Evolutionary conservation across 1,284 basidiomycete species (phyloP).

Genomic region (Austroboletus niveus): DNA sequence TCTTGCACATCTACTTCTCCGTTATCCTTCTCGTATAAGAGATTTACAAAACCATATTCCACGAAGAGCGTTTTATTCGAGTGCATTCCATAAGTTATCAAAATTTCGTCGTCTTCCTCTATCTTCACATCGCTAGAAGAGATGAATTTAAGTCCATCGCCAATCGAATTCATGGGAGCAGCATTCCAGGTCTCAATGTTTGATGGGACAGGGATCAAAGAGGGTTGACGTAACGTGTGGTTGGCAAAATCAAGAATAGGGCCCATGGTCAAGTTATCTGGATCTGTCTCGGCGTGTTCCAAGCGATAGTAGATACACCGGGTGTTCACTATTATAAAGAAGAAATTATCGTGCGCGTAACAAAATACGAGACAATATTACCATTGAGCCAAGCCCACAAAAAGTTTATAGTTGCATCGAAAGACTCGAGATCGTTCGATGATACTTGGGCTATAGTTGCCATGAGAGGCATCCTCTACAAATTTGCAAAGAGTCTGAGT

Average conservation of each 20-base stretch:
- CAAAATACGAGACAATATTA: slow-evolving; percentile 29
- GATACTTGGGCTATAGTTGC: neutral
- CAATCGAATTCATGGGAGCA: slow-evolving; percentile 36
- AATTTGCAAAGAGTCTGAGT: neutral
- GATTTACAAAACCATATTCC: slow-evolving; percentile 81
- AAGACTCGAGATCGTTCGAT: slow-evolving; percentile 14
- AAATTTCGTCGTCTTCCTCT: slow-evolving; percentile 58
- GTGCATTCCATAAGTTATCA: slow-evolving; percentile 75
- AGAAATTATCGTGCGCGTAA: slow-evolving; percentile 10
- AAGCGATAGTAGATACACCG: slow-evolving; percentile 79
- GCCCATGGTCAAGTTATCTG: slow-evolving; percentile 79
- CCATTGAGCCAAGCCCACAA: slow-evolving; percentile 90
- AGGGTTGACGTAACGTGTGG: slow-evolving; percentile 47
- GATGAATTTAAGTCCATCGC: slow-evolving; percentile 52
- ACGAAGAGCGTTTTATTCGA: slow-evolving; percentile 71
- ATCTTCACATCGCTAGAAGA: slow-evolving; percentile 46
- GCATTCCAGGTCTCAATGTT: slow-evolving; percentile 38
- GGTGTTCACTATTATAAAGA: slow-evolving; percentile 70
- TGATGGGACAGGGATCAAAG: slow-evolving; percentile 43
- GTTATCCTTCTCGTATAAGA: slow-evolving; percentile 29
- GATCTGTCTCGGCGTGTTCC: slow-evolving; percentile 48
- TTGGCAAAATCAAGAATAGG: slow-evolving; percentile 88
- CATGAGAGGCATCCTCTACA: slow-evolving; percentile 12
- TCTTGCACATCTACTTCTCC: slow-evolving; percentile 66
- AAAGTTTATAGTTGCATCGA: slow-evolving; percentile 33